A percentile compares a stretch with the other conserved stretches of the same genome.
Evolutionary conservation across 1,284 basidiomycete genomes (phyloP).

Genomic region (Peniophora sp.): DNA sequence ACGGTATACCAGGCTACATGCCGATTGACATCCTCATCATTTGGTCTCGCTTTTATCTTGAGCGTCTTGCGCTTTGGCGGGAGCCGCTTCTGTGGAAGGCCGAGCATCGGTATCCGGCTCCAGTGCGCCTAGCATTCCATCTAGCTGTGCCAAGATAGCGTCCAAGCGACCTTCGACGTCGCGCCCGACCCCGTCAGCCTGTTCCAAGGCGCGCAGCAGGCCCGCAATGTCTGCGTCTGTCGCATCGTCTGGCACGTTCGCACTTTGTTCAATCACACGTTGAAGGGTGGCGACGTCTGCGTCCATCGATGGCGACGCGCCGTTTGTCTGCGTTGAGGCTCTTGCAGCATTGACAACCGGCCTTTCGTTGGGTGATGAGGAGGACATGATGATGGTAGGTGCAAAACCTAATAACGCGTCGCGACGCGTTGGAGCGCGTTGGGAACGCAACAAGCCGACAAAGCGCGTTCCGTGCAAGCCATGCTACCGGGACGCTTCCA

Average conservation of each 20-base stretch:
- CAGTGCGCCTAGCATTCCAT: conserved; percentile 37
- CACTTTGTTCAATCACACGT: not conserved
- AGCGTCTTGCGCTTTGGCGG: no score
- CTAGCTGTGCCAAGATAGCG: conserved; percentile 40
- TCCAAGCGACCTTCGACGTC: conserved; percentile 50
- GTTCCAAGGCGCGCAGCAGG: conserved; percentile 38
- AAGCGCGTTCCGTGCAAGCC: no score
- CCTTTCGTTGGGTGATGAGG: not conserved
- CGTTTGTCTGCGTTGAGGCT: not conserved
- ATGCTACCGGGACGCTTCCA: no score
- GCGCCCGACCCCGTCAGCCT: conserved; percentile 39
- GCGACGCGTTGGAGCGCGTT: no score
- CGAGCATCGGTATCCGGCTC: conserved; percentile 15
- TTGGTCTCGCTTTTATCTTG: no score
- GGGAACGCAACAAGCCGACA: no score
- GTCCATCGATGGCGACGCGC: conserved; percentile 2
- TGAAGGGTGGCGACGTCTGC: conserved; percentile 1
- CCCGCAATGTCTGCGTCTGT: conserved; percentile 35
- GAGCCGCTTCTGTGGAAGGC: not conserved
- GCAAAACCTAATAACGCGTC: no score
- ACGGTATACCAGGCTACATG: conserved; percentile 8
- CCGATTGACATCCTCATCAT: not conserved
- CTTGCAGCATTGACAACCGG: not conserved
- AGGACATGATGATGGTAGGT: not conserved
- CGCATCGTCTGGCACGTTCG: conserved; percentile 11